Evolutionary conservation across 2,329 filamentous ascomycete genomes (phyloP).

Genomic region (Epichloe scottii): DNA sequence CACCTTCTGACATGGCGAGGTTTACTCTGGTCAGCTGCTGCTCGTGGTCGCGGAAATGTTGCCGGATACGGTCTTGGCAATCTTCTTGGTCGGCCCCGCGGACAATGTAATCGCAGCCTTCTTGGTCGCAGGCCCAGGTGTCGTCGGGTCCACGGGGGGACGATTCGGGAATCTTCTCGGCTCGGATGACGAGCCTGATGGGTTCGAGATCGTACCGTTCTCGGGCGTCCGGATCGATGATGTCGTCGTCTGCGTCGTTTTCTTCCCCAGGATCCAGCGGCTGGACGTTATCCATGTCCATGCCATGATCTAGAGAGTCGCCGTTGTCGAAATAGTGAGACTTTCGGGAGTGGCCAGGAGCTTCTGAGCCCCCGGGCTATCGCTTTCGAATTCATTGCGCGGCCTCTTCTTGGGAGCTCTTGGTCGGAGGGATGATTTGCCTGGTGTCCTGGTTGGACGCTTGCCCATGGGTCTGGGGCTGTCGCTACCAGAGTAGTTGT

Average conservation of each 20-base stretch:
- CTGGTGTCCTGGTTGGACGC: slow-evolving; percentile 9
- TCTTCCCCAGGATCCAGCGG: slow-evolving; percentile 9
- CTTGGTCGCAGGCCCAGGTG: slow-evolving; percentile 54
- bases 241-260: slow-evolving; percentile 3
- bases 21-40: slow-evolving; percentile 36
- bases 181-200: slow-evolving; percentile 32
- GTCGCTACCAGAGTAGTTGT: slow-evolving; percentile 12
- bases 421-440: slow-evolving; percentile 6
- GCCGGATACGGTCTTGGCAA: slow-evolving; percentile 42
- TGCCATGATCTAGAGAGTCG: slow-evolving; percentile 11
- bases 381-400: slow-evolving; percentile 25
- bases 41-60: slow-evolving; percentile 50
- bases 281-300: slow-evolving; percentile 19
- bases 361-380: slow-evolving; percentile 23
- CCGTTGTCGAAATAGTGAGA: slow-evolving; percentile 20
- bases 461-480: slow-evolving; percentile 19
- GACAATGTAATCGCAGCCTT: slow-evolving; percentile 51
- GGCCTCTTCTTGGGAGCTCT: slow-evolving; percentile 31
- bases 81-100: slow-evolving; percentile 45
- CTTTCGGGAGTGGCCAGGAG: slow-evolving; percentile 18
- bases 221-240: neutral
- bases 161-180: slow-evolving; percentile 36
- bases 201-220: slow-evolving; percentile 15
- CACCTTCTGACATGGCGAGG: slow-evolving; percentile 44
- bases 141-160: slow-evolving; percentile 43